Percentiles rank a stretch among this genome's conserved stretches.
Conservation (phyloP, 306 rosid genomes). For the Castanea sativa region DNA sequence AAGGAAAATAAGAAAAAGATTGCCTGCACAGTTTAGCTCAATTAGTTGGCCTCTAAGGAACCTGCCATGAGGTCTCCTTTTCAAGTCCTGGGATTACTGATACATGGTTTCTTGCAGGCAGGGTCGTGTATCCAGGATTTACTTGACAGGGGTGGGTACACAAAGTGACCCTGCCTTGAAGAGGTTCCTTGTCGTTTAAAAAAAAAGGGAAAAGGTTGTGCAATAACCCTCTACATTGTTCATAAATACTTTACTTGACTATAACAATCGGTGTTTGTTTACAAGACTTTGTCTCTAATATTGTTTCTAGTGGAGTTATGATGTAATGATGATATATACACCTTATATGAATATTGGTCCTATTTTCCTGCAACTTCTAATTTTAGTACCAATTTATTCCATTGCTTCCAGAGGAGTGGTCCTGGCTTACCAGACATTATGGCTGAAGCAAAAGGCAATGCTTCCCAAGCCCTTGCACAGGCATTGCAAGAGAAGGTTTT, state of each 20-base stretch:
- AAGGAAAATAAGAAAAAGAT: too few relatives aligned
- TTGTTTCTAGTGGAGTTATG: neutral
- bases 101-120: neutral
- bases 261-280: neutral
- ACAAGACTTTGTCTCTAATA: neutral
- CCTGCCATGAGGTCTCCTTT: too few relatives aligned
- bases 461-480: constrained; percentile 70
- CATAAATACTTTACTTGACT: neutral
- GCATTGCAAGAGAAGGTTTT: constrained; percentile 89
- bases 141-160: too few relatives aligned
- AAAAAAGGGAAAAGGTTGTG: neutral
- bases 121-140: too few relatives aligned
- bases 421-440: constrained; percentile 28
- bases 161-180: too few relatives aligned
- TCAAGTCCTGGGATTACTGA: neutral
- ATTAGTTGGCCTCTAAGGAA: too few relatives aligned
- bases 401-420: constrained; percentile 36
- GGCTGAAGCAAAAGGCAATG: constrained; percentile 40
- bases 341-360: neutral
- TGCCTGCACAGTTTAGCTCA: too few relatives aligned
- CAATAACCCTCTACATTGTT: neutral
- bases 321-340: neutral
- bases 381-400: constrained; percentile 9
- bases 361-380: constrained; percentile 15
- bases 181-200: too few relatives aligned